Evolutionary conservation across 2,329 filamentous ascomycete species (phyloP).

Genomic region (Zalaria sp.): DNA sequence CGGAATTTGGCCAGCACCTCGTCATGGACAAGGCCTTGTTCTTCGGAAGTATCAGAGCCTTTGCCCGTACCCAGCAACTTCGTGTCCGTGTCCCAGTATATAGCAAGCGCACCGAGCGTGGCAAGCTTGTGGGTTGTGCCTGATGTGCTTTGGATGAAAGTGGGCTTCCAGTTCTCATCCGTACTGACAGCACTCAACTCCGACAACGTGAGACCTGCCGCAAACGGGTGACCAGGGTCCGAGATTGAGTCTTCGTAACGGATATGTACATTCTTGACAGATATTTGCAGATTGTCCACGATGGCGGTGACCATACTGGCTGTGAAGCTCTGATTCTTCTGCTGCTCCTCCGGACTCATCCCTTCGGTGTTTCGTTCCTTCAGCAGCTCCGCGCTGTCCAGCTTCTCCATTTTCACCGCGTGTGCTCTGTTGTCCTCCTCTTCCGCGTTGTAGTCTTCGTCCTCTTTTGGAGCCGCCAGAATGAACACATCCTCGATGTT

Average conservation of each 20-base stretch:
- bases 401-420: slow-evolving; percentile 95
- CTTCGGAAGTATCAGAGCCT: slow-evolving; percentile 47
- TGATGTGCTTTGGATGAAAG: slow-evolving; percentile 81
- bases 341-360: slow-evolving; percentile 86
- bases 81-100: slow-evolving; percentile 98
- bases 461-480: slow-evolving; percentile 86
- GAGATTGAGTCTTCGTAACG: slow-evolving; percentile 97
- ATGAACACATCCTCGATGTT: slow-evolving; percentile 96
- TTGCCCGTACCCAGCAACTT: slow-evolving; percentile 69
- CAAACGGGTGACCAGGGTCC: slow-evolving; percentile 87
- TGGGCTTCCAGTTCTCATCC: slow-evolving; percentile 85
- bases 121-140: slow-evolving; percentile 85
- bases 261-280: slow-evolving; percentile 95
- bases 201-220: slow-evolving; percentile 78
- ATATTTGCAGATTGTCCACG: slow-evolving; percentile 95
- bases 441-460: slow-evolving; percentile 81
- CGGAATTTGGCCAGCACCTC: slow-evolving; percentile 68
- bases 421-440: slow-evolving; percentile 81
- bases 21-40: slow-evolving; percentile 53
- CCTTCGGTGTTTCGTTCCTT: slow-evolving; percentile 89
- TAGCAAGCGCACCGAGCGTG: slow-evolving; percentile 72
- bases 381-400: slow-evolving; percentile 88
- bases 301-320: slow-evolving; percentile 91
- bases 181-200: slow-evolving; percentile 97
- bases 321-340: slow-evolving; percentile 96